These are phyloP conservation scores for Cutaneotrichosporon sp. DNA, from an alignment of 1,284 basidiomycete species.

Conservation along the genomic window DNA sequence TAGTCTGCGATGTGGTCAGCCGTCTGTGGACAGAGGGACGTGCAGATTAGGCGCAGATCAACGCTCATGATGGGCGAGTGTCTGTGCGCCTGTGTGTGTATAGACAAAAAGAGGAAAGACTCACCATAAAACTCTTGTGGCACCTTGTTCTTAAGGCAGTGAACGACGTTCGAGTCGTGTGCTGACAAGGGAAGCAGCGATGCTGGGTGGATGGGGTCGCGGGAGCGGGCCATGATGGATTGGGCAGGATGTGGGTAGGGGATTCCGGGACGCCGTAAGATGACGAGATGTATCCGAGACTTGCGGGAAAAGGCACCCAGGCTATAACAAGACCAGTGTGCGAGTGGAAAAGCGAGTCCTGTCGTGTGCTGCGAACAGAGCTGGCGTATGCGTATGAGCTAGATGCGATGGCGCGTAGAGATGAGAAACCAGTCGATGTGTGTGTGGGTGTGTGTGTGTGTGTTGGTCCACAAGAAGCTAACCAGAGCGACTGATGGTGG, in stretches of 20 bases:
- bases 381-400: neutral
- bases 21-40: conserved; percentile 10
- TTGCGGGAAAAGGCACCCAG: neutral
- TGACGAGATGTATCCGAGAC: no score
- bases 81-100: conserved; percentile 28
- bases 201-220: conserved; percentile 49
- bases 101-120: no score
- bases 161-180: conserved; percentile 62
- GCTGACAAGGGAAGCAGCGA: conserved; percentile 62
- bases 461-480: neutral
- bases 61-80: conserved; percentile 5
- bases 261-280: no score
- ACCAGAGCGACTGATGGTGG: no score
- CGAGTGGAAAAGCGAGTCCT: neutral
- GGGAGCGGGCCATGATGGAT: neutral
- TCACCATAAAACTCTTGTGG: conserved; percentile 63
- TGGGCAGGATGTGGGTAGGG: neutral
- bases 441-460: neutral
- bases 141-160: conserved; percentile 39
- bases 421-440: neutral
- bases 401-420: neutral
- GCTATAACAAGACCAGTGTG: neutral
- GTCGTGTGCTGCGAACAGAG: neutral
- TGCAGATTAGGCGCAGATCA: neutral
- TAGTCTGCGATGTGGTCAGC: conserved; percentile 49